phyloP scores from a whole-genome alignment of 192 early-diverging fungal species.

The Coemansia sp. region DNA sequence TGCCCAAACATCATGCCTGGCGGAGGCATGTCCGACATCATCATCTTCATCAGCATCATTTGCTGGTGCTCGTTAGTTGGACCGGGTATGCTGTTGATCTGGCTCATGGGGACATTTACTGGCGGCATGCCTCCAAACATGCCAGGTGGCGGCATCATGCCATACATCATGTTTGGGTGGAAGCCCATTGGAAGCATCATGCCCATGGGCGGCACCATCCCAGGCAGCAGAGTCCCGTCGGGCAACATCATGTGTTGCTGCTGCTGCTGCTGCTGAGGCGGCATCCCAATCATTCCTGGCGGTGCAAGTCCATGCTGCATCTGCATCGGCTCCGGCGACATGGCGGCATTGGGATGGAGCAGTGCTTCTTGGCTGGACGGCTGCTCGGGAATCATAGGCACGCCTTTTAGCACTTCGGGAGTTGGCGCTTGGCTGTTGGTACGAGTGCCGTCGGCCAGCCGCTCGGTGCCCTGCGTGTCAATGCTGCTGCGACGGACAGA shows the following conservation, averaged over 20 bases:
- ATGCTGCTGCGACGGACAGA: constrained; percentile 18
- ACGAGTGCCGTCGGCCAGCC: neutral
- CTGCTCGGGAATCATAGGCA: neutral
- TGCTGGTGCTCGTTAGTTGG: constrained; percentile 15
- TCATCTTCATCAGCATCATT: constrained; percentile 40
- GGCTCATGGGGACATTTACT: constrained; percentile 20
- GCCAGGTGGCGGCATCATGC: constrained; percentile 40
- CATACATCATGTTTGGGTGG: constrained; percentile 46
- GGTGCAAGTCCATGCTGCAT: constrained; percentile 13
- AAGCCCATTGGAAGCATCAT: constrained; percentile 49
- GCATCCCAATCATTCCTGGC: constrained; percentile 26
- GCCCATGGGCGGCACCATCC: constrained; percentile 35
- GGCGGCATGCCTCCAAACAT: constrained; percentile 40
- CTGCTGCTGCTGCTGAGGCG: constrained; percentile 17
- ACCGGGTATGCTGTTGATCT: constrained; percentile 21
- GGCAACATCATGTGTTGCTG: constrained; percentile 36
- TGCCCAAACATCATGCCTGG: constrained; percentile 31
- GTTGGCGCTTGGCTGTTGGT: neutral
- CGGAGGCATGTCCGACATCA: constrained; percentile 36
- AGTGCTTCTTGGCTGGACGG: constrained; percentile 1
- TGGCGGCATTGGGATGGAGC: neutral
- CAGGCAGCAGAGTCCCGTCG: constrained; percentile 26
- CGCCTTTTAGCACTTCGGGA: neutral
- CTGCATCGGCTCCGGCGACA: constrained; percentile 19
- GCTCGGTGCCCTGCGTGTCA: constrained; percentile 11